Percentiles rank a stretch among this genome's conserved stretches.
phyloP scores from a whole-genome alignment of 306 rosid genomes.

The Ziziphus jujuba region DNA sequence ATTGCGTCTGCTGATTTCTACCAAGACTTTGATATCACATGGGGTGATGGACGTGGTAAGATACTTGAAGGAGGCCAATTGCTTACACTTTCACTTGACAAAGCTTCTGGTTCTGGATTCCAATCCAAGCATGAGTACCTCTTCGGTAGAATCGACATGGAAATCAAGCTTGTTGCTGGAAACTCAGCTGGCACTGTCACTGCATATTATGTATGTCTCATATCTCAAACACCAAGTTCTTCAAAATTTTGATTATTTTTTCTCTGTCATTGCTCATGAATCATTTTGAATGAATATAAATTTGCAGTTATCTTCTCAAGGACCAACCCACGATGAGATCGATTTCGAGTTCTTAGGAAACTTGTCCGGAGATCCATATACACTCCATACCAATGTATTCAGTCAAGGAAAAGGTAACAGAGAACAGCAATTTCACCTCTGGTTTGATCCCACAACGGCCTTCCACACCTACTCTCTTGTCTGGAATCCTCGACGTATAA shows the following conservation, averaged over 20 bases:
- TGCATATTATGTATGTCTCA: constrained; percentile 59
- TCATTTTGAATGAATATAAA: too few relatives aligned
- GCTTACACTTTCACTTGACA: constrained; percentile 68
- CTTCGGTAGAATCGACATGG: constrained; percentile 70
- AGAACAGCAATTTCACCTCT: constrained; percentile 44
- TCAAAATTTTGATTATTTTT: neutral
- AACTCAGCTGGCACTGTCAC: constrained; percentile 93
- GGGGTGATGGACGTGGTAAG: constrained; percentile 61
- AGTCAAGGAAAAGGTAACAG: constrained; percentile 38
- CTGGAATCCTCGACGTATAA: constrained; percentile 40
- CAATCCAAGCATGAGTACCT: constrained; percentile 59
- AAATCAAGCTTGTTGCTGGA: constrained; percentile 69
- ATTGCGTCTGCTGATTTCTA: constrained; percentile 44
- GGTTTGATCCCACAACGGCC: constrained; percentile 50
- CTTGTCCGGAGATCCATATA: constrained; percentile 40
- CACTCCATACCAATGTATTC: constrained; percentile 43
- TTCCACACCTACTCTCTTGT: constrained; percentile 46
- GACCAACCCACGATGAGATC: constrained; percentile 48
- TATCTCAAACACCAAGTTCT: neutral
- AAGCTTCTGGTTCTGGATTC: constrained; percentile 69
- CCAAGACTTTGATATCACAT: constrained; percentile 58
- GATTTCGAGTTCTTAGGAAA: constrained; percentile 55
- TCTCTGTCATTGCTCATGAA: neutral
- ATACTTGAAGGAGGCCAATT: constrained; percentile 54
- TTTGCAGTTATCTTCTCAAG: constrained; percentile 78